Percentiles rank a stretch among this genome's conserved stretches.
Evolutionary conservation across 257 asterid species (phyloP).

Genomic region (Nicotiana tomentosiformis): DNA sequence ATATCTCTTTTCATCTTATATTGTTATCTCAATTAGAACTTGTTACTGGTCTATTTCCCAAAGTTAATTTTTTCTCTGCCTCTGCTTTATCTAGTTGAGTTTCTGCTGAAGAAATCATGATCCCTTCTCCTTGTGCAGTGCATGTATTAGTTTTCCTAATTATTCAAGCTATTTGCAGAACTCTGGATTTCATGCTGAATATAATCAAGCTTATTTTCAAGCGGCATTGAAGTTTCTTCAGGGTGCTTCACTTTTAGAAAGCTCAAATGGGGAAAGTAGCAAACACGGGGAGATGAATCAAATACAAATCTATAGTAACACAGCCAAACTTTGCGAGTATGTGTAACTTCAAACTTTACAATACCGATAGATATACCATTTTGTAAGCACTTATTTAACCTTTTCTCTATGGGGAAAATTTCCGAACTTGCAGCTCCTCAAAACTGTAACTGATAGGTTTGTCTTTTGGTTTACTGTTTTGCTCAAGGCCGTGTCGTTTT

Average conservation of each 20-base stretch:
- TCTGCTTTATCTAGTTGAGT: conserved; percentile 3
- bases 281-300: conserved; percentile 55
- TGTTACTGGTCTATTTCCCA: not conserved
- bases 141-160: conserved; percentile 13
- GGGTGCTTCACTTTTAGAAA: conserved; percentile 79
- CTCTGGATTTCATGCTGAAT: conserved; percentile 68
- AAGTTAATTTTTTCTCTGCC: not conserved
- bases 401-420: not conserved
- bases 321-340: conserved; percentile 86
- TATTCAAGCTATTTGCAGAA: conserved; percentile 37
- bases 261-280: conserved; percentile 40
- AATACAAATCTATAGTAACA: conserved; percentile 51
- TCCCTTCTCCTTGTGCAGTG: not conserved
- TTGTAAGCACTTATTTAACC: not conserved
- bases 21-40: not conserved
- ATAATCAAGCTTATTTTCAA: conserved; percentile 68
- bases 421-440: not conserved
- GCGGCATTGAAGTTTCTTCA: conserved; percentile 79
- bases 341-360: conserved; percentile 16
- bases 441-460: not conserved
- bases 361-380: not conserved
- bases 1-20: conserved; percentile 10
- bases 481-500: not conserved
- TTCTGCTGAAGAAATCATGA: not conserved
- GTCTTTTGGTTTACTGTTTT: conserved; percentile 4